Evolutionary conservation across 2,329 filamentous ascomycete species (phyloP).

Genomic region (Huntiella decipiens): DNA sequence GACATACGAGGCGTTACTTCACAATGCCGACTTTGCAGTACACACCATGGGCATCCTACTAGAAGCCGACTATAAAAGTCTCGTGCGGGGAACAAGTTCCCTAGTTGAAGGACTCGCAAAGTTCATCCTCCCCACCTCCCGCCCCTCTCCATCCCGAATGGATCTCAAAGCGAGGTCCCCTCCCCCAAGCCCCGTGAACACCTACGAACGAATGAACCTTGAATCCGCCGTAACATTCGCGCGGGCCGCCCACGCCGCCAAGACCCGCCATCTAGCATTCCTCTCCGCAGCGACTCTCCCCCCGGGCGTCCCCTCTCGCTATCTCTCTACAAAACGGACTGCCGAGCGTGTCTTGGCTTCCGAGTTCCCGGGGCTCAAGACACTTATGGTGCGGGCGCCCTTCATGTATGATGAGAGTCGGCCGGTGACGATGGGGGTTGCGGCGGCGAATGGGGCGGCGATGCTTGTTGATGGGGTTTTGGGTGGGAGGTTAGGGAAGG

Average conservation of each 20-base stretch:
- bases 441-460: constrained; percentile 55
- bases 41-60: constrained; percentile 93
- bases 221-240: constrained; percentile 73
- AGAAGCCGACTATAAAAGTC: constrained; percentile 93
- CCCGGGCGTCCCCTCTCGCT: constrained; percentile 64
- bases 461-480: constrained; percentile 59
- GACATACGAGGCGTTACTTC: constrained; percentile 59
- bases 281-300: constrained; percentile 77
- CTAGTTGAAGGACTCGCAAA: constrained; percentile 48
- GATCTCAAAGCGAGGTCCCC: background rate
- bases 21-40: constrained; percentile 65
- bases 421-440: constrained; percentile 67
- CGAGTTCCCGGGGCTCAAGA: constrained; percentile 56
- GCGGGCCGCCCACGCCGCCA: constrained; percentile 47
- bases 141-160: background rate
- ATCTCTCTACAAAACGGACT: constrained; percentile 81
- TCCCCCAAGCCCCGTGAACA: background rate
- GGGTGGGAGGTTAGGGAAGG: constrained; percentile 52
- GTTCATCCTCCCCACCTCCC: background rate
- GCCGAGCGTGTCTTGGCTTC: constrained; percentile 60
- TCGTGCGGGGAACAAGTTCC: constrained; percentile 54
- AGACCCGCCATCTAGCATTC: constrained; percentile 58
- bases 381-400: constrained; percentile 64
- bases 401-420: constrained; percentile 80
- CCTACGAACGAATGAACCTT: constrained; percentile 90